These are phyloP conservation scores for Bruguiera sexangula DNA, from an alignment of 345 rosid genomes.

Conservation along the genomic window DNA sequence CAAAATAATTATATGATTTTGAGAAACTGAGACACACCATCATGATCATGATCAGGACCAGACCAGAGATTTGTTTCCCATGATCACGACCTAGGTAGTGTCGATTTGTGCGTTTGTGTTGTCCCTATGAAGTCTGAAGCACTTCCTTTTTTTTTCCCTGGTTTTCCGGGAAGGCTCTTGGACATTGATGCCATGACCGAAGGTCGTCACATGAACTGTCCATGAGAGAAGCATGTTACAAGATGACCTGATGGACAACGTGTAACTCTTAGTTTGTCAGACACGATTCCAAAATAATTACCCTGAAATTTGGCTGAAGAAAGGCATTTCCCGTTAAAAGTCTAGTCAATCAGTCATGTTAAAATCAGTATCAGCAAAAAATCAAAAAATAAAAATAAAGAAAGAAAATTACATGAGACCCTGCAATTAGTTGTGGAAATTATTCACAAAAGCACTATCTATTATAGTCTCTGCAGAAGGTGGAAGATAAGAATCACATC, in stretches of 20 bases:
- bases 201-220: constrained; percentile 19
- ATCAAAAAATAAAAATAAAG: not conserved
- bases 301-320: too few relatives aligned
- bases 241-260: not conserved
- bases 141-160: not conserved
- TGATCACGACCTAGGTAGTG: not conserved
- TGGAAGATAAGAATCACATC: constrained; percentile 11
- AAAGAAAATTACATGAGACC: too few relatives aligned
- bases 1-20: too few relatives aligned
- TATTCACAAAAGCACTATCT: not conserved
- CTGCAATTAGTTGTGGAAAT: not conserved
- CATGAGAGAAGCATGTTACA: constrained; percentile 2
- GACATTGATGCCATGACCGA: not conserved
- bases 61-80: not conserved
- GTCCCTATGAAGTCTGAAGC: not conserved
- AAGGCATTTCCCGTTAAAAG: constrained; percentile 14
- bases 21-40: too few relatives aligned
- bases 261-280: constrained; percentile 28
- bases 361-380: not conserved
- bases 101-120: constrained; percentile 3
- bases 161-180: not conserved
- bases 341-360: not conserved
- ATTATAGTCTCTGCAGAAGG: not conserved
- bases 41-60: too few relatives aligned
- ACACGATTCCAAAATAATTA: not conserved